Percentiles rank a stretch among this genome's conserved stretches.
These are phyloP conservation scores for Xerophyta viscosa DNA, from an alignment of 106 monocot genomes.

Conservation along the genomic window DNA sequence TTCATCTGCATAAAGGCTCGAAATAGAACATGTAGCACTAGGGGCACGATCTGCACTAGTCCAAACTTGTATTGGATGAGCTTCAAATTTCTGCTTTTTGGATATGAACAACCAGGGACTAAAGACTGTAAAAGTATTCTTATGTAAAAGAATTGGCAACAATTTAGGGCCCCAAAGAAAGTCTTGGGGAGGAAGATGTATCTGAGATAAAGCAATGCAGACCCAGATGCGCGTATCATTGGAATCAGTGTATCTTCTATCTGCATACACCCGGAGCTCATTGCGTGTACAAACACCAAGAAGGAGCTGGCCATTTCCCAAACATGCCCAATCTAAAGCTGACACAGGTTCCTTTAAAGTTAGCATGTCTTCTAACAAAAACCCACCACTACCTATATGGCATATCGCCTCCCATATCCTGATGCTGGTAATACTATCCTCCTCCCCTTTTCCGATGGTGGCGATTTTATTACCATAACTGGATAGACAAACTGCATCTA, in stretches of 20 bases:
- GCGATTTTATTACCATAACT: conserved; percentile 67
- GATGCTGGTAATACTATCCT: conserved; percentile 26
- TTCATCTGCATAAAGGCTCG: conserved; percentile 3
- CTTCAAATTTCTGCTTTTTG: conserved; percentile 10
- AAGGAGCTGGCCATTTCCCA: conserved; percentile 77
- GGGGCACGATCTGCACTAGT: not conserved
- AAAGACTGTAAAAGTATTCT: conserved; percentile 63
- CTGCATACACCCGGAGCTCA: conserved; percentile 64
- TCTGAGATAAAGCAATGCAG: conserved; percentile 48
- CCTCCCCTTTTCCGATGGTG: conserved; percentile 26
- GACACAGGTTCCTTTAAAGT: conserved; percentile 34
- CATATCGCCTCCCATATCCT: conserved; percentile 71
- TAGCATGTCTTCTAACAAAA: conserved; percentile 71
- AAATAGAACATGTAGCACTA: conserved; percentile 15
- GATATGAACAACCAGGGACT: conserved; percentile 47
- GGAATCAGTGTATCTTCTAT: conserved; percentile 32
- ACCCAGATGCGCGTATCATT: conserved; percentile 41
- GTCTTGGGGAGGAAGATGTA: conserved; percentile 24
- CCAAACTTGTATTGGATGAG: conserved; percentile 1
- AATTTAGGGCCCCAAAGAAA: conserved; percentile 81
- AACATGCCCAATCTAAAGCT: conserved; percentile 51
- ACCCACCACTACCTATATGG: conserved; percentile 52
- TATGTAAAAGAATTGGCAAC: conserved; percentile 67
- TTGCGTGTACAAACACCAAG: conserved; percentile 73
- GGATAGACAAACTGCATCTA: conserved; percentile 54